Percentiles rank a stretch among this genome's conserved stretches.
Evolutionary conservation across 495 filamentous ascomycete species (phyloP).

Genomic region (Clohesyomyces aquaticus): DNA sequence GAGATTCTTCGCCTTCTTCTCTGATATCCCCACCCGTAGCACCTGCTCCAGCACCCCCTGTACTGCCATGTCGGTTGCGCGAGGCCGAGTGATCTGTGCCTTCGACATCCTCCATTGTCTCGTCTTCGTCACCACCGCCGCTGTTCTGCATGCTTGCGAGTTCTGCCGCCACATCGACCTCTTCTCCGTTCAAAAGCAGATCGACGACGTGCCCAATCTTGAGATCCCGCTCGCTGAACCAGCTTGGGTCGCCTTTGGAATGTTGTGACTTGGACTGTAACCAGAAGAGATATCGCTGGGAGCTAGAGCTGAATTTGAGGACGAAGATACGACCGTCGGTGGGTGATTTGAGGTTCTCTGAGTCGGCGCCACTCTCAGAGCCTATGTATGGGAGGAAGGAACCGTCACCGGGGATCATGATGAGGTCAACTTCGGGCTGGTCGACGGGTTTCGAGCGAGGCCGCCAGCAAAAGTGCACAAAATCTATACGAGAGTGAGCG

Average conservation of each 20-base stretch:
- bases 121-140: constrained; percentile 65
- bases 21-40: constrained; percentile 88
- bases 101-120: constrained; percentile 84
- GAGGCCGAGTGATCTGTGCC: constrained; percentile 62
- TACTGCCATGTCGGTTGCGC: constrained; percentile 61
- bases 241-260: constrained; percentile 68
- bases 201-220: constrained; percentile 86
- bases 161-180: constrained; percentile 82
- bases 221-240: constrained; percentile 78
- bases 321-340: constrained; percentile 91
- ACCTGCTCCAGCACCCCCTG: constrained; percentile 78
- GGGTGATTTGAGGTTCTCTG: constrained; percentile 58
- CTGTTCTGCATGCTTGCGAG: constrained; percentile 63
- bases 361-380: constrained; percentile 45
- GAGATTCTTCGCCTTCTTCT: constrained; percentile 81
- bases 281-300: constrained; percentile 92
- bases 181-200: constrained; percentile 79
- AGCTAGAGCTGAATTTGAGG: constrained; percentile 93
- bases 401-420: constrained; percentile 89
- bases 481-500: constrained; percentile 55
- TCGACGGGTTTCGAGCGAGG: constrained; percentile 63
- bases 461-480: constrained; percentile 97
- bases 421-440: constrained; percentile 76
- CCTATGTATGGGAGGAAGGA: constrained; percentile 76
- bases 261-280: constrained; percentile 87